Evolutionary conservation across 176 grass and related monocot species (phyloP), one percentile per base, ranked within the genome.

Genomic region (Poa pratensis): DNA sequence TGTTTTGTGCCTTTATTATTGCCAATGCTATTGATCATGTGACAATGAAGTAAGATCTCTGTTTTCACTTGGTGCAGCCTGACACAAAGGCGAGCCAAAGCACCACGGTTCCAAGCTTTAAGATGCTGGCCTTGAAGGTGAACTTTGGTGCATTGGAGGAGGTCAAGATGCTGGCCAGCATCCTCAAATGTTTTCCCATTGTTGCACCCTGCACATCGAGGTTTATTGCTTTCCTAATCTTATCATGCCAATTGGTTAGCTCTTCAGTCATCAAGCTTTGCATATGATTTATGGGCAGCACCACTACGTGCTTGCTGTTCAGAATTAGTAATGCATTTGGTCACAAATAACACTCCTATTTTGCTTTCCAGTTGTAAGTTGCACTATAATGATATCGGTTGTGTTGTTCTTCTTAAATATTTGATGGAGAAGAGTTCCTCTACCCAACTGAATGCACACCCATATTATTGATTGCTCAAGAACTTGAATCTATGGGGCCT

Each of bases 71-170:
- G 40, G 40, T 43, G 40, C 8, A 43, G 40, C 8, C 9, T 43
- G 40, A 43, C 40, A n/a, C 75, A 99, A 26, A 26, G 58, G 9
- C 22, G 58, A 61, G 23, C 58, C 58, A 23, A 24, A 61, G 22
- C 22, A 61, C 58, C 23, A 26, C 5, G 22, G 58, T 61, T 61
- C 23, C 58, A 13, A 61, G 58, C 23, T 23, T 61, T 9, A 26
- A 61, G 23, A 60, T 60, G 24, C 58, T 61, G 58, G 58, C 58
- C 11, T 61, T 61, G 58, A 61, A 61, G 58, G 58, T 61, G 3
- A 61, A 61, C 58, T 61, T 61, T 61, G 23, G 22, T 61, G 58
- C 3, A 11, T 26, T 61, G 23, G 20, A 61, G 23, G 58, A 61
- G 58, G 58, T 61, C n/a, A 61, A 61, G 58, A 61, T 26, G 58